Evolutionary conservation across 768 basidiomycete species (phyloP).

Genomic region (Hygrocybe punicea): DNA sequence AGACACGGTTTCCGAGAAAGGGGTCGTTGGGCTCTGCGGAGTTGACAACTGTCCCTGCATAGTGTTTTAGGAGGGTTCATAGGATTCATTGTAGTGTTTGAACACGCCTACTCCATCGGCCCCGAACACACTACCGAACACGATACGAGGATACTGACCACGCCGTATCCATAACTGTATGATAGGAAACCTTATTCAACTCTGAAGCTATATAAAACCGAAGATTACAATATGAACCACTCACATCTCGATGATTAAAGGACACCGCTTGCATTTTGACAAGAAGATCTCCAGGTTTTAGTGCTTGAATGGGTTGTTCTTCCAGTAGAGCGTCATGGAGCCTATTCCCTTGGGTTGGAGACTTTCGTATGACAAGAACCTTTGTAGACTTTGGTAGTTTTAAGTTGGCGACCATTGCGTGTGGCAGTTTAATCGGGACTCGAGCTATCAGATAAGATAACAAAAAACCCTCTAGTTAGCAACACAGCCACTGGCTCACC

Average conservation of each 20-base stretch:
- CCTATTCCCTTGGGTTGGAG: slow-evolving; percentile 37
- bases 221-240: no score
- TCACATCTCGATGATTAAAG: slow-evolving; percentile 77
- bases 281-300: slow-evolving; percentile 57
- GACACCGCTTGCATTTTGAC: slow-evolving; percentile 66
- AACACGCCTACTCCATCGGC: slow-evolving; percentile 69
- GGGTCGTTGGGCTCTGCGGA: slow-evolving; percentile 51
- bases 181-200: slow-evolving; percentile 6
- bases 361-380: slow-evolving; percentile 48
- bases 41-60: slow-evolving; percentile 59
- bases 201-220: background rate
- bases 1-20: slow-evolving; percentile 62
- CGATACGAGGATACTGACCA: slow-evolving; percentile 64
- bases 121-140: slow-evolving; percentile 58
- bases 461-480: slow-evolving; percentile 15
- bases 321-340: slow-evolving; percentile 59
- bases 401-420: slow-evolving; percentile 2
- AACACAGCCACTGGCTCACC: no score
- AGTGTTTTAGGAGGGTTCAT: background rate
- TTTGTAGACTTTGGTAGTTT: slow-evolving; percentile 43
- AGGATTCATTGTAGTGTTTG: background rate
- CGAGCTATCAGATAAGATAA: slow-evolving; percentile 6
- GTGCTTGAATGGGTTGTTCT: slow-evolving; percentile 45
- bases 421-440: no score
- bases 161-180: slow-evolving; percentile 69